A percentile compares a stretch with the other conserved stretches of the same genome.
These are phyloP conservation scores for Hanseniaspora lachancei DNA, from an alignment of 805 yeast genomes.

Conservation along the genomic window DNA sequence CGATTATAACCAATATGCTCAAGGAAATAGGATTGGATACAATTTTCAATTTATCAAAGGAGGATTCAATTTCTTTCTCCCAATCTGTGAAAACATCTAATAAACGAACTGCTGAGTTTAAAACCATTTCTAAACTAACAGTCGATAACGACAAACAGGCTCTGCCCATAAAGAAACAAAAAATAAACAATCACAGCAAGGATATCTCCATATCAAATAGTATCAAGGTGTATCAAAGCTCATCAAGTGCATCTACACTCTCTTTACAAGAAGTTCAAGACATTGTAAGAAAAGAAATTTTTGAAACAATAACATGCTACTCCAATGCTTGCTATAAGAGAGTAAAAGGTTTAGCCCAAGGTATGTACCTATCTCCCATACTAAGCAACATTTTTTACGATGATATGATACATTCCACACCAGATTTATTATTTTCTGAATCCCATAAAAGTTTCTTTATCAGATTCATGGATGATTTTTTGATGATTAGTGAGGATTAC, in stretches of 20 bases:
- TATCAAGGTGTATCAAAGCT: background rate
- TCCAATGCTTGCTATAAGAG: conserved; percentile 33
- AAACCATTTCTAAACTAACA: background rate
- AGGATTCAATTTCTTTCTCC: background rate
- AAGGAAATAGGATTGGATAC: conserved; percentile 15
- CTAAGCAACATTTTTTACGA: conserved; percentile 67
- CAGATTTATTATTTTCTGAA: conserved; percentile 16
- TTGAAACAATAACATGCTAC: conserved; percentile 35
- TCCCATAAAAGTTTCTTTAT: conserved; percentile 30
- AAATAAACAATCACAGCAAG: background rate
- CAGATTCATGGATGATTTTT: conserved; percentile 74
- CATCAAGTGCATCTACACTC: conserved; percentile 17
- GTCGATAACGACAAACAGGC: background rate
- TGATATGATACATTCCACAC: conserved; percentile 33
- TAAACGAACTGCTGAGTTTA: background rate
- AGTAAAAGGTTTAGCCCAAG: conserved; percentile 68
- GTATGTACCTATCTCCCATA: conserved; percentile 60
- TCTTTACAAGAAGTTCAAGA: conserved; percentile 34
- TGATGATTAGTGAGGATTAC: conserved; percentile 43
- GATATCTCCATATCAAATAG: background rate
- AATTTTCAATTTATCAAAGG: background rate
- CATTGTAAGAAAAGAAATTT: conserved; percentile 40
- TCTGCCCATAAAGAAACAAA: background rate
- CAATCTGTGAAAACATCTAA: background rate
- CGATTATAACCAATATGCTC: conserved; percentile 26